These are phyloP conservation scores for Annulohypoxylon truncatum DNA, from an alignment of 2,329 filamentous ascomycete species.

Conservation along the genomic window DNA sequence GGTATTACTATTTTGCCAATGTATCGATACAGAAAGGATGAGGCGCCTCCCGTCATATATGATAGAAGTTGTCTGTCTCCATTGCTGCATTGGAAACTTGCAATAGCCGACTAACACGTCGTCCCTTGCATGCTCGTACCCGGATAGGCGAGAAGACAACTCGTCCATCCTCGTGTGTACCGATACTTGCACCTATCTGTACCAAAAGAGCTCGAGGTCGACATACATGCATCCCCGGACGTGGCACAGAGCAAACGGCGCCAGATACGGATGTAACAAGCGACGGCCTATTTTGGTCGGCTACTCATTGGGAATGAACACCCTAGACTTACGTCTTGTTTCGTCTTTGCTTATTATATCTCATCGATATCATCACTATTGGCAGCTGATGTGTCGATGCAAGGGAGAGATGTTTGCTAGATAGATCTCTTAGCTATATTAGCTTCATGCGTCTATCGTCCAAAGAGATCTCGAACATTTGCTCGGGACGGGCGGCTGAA, in stretches of 20 bases:
- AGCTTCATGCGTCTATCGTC: not conserved
- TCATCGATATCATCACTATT: not conserved
- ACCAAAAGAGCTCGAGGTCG: not conserved
- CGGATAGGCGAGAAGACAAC: not conserved
- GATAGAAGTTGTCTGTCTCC: not conserved
- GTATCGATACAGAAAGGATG: constrained; percentile 3
- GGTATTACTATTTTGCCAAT: not conserved
- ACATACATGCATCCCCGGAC: constrained; percentile 3
- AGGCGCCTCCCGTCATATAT: constrained; percentile 2
- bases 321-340: not conserved
- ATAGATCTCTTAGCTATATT: not conserved
- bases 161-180: not conserved
- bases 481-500: not conserved
- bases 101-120: not conserved
- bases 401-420: constrained; percentile 1
- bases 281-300: not conserved
- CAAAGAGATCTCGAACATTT: not conserved
- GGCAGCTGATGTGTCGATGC: not conserved
- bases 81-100: not conserved
- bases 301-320: not conserved
- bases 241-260: constrained; percentile 15
- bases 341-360: not conserved
- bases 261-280: not conserved
- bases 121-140: constrained; percentile 1
- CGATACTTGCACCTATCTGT: not conserved